Base-by-base conservation (phyloP, 805 yeast species). In the Hanseniaspora vineae region DNA sequence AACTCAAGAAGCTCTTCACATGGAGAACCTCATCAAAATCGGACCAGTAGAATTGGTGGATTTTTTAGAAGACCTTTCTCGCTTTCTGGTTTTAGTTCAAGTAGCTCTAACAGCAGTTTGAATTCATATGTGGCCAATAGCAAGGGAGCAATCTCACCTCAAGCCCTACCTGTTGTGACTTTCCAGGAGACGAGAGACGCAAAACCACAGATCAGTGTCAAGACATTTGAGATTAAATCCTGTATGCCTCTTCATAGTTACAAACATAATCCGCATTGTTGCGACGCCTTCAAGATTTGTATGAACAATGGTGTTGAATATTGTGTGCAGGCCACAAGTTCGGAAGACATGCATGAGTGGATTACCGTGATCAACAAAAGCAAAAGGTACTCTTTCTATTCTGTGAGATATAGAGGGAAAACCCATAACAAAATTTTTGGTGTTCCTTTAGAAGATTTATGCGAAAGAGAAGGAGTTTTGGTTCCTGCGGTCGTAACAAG, bases 311-410 rank as follows among this genome's bases (percentile, higher is more conserved):
- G 73, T 13, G 74, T 73, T 13, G 84, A 81, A 49, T 73, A 66
- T 57, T 68, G 77, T 39, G 72, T 89, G 56, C 96, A 90, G 61
- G 81, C 90, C 0, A 58, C 73, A 0, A 68, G 63, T 51, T 80
- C 78, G 6, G 51, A 58, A 1, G 95, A 84, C 31, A 75, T 82
- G 48, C 77, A 75, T 46, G 86, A 79, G 42, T 89, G 97, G 97
- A 68, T 85, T 1, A 70, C 68, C 44, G 60, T 63, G 48, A 59
- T 71, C 31, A 67, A 62, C 44, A 52, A 63, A 14, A 61, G 73
- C 0, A 69, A 67, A 49, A 62, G 74, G 50, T 68, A 66, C 49
- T 61, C 72, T 4, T 71, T 69, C 48, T 58, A 69, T 43, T 70
- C 74, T 1, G 63, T 60, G 32, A 69, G 66, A 47, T 64, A 60